These are phyloP conservation scores for Zea mays DNA, from an alignment of 176 grass and related monocot species.

Conservation along the genomic window DNA sequence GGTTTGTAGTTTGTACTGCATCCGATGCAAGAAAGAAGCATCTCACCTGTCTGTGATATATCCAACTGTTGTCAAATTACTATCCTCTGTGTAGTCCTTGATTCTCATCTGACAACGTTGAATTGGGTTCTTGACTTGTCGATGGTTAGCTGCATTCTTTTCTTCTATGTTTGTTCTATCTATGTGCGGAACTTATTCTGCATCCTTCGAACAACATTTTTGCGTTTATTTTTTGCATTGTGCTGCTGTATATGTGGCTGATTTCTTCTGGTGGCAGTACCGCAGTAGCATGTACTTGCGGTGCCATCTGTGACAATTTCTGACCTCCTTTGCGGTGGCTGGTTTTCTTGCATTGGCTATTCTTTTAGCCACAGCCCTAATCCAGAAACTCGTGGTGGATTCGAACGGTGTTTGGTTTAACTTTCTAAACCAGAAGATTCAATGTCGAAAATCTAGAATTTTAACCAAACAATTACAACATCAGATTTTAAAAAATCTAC, in stretches of 20 bases:
- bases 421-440: too few species aligned
- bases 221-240: neutral
- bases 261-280: neutral
- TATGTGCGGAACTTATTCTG: conserved; percentile 9
- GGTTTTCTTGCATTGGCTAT: too few species aligned
- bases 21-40: conserved; percentile 24
- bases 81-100: neutral
- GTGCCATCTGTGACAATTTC: neutral
- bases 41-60: neutral
- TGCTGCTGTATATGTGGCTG: too few species aligned
- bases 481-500: too few species aligned
- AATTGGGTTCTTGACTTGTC: neutral
- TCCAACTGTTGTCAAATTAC: neutral
- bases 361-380: too few species aligned
- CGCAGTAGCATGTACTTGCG: too few species aligned
- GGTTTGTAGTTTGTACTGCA: conserved; percentile 21
- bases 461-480: too few species aligned
- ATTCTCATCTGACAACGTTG: neutral
- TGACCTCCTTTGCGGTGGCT: neutral
- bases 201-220: neutral
- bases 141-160: too few species aligned
- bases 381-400: too few species aligned
- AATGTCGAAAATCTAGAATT: too few species aligned
- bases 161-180: too few species aligned
- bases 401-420: too few species aligned